These are phyloP conservation scores for Gossypium rotundifolium DNA, from an alignment of 345 rosid genomes.

Conservation along the genomic window DNA sequence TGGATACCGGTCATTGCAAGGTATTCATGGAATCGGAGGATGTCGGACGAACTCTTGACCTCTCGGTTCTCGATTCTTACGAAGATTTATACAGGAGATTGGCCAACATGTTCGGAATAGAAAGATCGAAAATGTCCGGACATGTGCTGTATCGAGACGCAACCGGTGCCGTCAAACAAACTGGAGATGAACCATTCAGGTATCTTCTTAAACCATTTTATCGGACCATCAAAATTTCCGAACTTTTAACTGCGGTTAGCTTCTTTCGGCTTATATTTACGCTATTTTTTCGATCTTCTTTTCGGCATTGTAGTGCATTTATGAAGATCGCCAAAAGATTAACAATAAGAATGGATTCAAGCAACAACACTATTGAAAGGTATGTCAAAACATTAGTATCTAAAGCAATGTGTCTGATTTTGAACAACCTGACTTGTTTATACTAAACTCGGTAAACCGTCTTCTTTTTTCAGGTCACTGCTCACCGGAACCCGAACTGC, in stretches of 20 bases:
- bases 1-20: slow-evolving; percentile 75
- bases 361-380: slow-evolving; percentile 48
- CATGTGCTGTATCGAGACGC: slow-evolving; percentile 56
- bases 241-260: neutral
- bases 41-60: slow-evolving; percentile 79
- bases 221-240: neutral
- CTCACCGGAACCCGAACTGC: slow-evolving; percentile 47
- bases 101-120: slow-evolving; percentile 65
- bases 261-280: neutral
- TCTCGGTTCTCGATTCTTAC: slow-evolving; percentile 60
- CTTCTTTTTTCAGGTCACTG: slow-evolving; percentile 44
- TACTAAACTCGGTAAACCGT: neutral
- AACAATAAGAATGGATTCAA: slow-evolving; percentile 55
- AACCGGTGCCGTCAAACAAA: slow-evolving; percentile 19
- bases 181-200: slow-evolving; percentile 90
- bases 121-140: slow-evolving; percentile 45
- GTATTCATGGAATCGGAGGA: slow-evolving; percentile 89
- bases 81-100: slow-evolving; percentile 65
- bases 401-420: neutral
- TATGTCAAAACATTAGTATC: slow-evolving; percentile 21
- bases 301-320: slow-evolving; percentile 49
- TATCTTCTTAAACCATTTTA: slow-evolving; percentile 5
- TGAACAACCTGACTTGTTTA: neutral
- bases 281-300: neutral
- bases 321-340: slow-evolving; percentile 56